Conservation (phyloP, 2,329 filamentous ascomycete genomes). For the Herpotrichia juniperi region DNA sequence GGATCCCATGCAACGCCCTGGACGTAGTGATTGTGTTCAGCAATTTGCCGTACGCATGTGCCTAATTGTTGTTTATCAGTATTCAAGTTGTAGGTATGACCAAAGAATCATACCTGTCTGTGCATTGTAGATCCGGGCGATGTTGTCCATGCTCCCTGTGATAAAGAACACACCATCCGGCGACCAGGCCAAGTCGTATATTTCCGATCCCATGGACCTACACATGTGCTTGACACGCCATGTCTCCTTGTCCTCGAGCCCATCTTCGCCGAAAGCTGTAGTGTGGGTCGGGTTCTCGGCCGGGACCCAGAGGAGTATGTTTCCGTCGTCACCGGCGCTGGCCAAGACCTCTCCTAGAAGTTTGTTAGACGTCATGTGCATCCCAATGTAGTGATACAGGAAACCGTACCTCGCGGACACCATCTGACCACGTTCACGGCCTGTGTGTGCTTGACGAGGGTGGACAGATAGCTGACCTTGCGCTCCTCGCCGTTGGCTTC, state of each 20-base stretch:
- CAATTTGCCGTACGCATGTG: conserved; percentile 78
- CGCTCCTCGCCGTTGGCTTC: conserved; percentile 83
- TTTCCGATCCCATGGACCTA: conserved; percentile 90
- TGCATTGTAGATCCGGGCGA: conserved; percentile 95
- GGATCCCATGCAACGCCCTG: conserved; percentile 99
- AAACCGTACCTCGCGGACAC: conserved; percentile 79
- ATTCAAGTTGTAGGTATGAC: conserved; percentile 8
- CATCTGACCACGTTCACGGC: conserved; percentile 98
- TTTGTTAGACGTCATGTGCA: conserved; percentile 20
- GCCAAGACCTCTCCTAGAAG: conserved; percentile 83
- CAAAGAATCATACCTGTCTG: conserved; percentile 70
- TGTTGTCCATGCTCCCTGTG: conserved; percentile 98
- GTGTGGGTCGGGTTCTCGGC: conserved; percentile 73
- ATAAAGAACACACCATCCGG: conserved; percentile 97
- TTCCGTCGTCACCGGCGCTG: conserved; percentile 95
- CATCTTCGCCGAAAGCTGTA: conserved; percentile 84
- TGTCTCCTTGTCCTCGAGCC: conserved; percentile 90
- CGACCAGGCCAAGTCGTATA: conserved; percentile 98
- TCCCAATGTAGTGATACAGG: background rate
- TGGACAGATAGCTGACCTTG: conserved; percentile 90
- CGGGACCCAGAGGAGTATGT: conserved; percentile 94
- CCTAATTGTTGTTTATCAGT: conserved; percentile 31
- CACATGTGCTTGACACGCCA: conserved; percentile 99
- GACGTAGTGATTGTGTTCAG: conserved; percentile 97
- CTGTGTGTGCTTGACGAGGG: conserved; percentile 90